Conservation (phyloP, 2,329 filamentous ascomycete genomes). For the Diaporthe vexans region DNA sequence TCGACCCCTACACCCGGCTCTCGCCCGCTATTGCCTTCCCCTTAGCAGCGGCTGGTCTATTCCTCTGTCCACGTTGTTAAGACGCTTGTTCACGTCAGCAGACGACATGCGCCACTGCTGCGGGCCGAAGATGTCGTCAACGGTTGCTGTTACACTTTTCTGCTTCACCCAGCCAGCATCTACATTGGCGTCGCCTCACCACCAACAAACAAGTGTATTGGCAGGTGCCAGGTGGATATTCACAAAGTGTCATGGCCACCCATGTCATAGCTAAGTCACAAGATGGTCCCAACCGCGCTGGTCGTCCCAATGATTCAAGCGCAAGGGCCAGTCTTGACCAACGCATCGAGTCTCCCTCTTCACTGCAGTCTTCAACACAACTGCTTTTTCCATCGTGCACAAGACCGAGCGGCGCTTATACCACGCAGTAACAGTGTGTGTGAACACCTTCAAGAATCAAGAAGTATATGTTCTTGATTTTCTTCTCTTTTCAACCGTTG, state of each 20-base stretch:
- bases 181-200: neutral
- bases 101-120: constrained; percentile 3
- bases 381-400: constrained; percentile 13
- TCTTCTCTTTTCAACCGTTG: neutral
- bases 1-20: too few relatives aligned
- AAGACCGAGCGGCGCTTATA: constrained; percentile 32
- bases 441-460: neutral
- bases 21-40: neutral
- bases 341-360: neutral
- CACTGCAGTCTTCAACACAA: neutral
- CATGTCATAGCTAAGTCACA: constrained; percentile 18
- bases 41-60: neutral
- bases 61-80: neutral
- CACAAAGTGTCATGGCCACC: neutral
- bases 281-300: constrained; percentile 5
- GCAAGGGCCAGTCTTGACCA: constrained; percentile 6
- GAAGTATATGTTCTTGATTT: neutral
- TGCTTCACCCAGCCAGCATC: neutral
- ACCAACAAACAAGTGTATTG: neutral
- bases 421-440: neutral
- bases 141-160: neutral
- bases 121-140: neutral
- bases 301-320: constrained; percentile 14
- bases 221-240: constrained; percentile 1
- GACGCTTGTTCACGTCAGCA: constrained; percentile 3